Evolutionary conservation across 805 yeast species (phyloP), one percentile per base, ranked within the genome.

Genomic region (Ogataea parapolymorpha): DNA sequence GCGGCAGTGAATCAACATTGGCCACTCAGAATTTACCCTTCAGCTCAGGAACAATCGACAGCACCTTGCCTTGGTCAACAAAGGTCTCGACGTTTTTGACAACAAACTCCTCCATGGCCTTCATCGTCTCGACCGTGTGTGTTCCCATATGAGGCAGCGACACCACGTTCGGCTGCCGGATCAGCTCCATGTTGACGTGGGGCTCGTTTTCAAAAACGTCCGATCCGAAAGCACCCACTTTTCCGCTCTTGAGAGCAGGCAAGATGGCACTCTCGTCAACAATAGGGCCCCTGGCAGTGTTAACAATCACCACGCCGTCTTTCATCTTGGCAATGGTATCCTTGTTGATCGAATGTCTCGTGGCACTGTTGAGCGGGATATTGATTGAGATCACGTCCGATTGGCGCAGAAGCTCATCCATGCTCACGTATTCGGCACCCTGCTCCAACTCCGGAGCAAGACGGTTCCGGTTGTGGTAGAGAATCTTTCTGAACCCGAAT

Each of bases 131-230:
- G 38, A 65, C 63, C 4, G 91, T 70, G 58, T 79, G 80, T 0
- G 96, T 86, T 20, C 96, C 97, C 83, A 86, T 80, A 61, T 89
- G 97, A 12, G 97, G 97, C 50, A 85, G 67, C 26, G 85, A 75
- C 10, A 84, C 71, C n/a, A 80, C 86, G 48, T 82, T 82, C 11
- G 85, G 84, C 63, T 82, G 63, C 23, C 68, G 66, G 35, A 74
- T 63, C 48, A 85, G 66, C 45, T 83, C 89, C 56, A 72, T 63
- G 31, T 82, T 73, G n/a, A 79, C 83, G 48, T 77, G 56, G 9
- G 95, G 95, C 62, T 85, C 95, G 48, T 68, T 63, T 59, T 84
- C 90, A 59, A 81, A 80, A 22, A 85, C 95, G 54, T 85, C 95
- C 11, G 84, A 56, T 12, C 89, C 95, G 45, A 77, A 82, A 5